phyloP scores from a whole-genome alignment of 2,329 filamentous ascomycete species.

The Diaporthe aspalathi region DNA sequence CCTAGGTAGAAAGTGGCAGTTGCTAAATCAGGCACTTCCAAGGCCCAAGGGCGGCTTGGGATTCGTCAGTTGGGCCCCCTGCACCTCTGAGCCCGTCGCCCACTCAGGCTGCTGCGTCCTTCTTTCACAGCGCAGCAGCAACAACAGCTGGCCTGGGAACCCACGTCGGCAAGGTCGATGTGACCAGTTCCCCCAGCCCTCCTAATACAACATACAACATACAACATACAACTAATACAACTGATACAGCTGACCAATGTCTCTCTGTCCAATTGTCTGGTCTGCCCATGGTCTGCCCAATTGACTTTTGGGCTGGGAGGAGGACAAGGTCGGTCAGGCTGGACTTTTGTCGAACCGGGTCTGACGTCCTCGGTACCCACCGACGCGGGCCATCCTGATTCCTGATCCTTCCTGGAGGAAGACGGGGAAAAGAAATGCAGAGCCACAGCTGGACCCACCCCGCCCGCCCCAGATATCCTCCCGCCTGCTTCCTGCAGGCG shows the following conservation, averaged over 20 bases:
- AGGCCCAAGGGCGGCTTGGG: neutral
- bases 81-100: neutral
- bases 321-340: neutral
- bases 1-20: neutral
- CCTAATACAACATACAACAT: neutral
- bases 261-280: conserved; percentile 7
- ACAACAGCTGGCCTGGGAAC: neutral
- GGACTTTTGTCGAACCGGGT: neutral
- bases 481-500: conserved; percentile 23
- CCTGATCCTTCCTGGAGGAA: conserved; percentile 29
- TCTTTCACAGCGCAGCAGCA: neutral
- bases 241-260: too few species aligned
- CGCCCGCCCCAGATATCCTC: conserved; percentile 9
- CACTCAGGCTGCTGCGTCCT: too few species aligned
- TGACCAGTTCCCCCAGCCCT: conserved; percentile 3
- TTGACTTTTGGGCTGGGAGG: neutral
- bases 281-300: too few species aligned
- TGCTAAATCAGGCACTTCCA: conserved; percentile 19
- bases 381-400: conserved; percentile 4
- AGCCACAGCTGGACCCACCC: conserved; percentile 17
- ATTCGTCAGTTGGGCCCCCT: neutral
- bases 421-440: neutral
- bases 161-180: neutral
- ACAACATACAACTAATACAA: too few species aligned
- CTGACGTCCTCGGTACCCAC: neutral